Percentiles rank a stretch among this genome's conserved stretches.
phyloP scores from a whole-genome alignment of 2,329 filamentous ascomycete genomes.

The Fusarium pseudonygamai region DNA sequence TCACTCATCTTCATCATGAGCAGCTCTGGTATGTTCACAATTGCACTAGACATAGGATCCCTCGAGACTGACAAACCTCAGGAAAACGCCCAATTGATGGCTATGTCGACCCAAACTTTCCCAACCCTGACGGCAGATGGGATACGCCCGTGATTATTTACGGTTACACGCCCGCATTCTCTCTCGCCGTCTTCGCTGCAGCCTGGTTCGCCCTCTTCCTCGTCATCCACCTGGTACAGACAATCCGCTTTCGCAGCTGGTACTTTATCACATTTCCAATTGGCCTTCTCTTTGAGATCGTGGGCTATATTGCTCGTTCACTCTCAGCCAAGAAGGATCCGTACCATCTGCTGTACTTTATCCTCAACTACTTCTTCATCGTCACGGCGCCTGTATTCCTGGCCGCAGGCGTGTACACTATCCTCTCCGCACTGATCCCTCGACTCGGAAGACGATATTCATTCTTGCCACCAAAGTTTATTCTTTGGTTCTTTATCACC shows the following conservation, averaged over 20 bases:
- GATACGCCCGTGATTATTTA: slow-evolving; percentile 62
- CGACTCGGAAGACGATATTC: slow-evolving; percentile 55
- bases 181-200: slow-evolving; percentile 54
- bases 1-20: slow-evolving; percentile 27
- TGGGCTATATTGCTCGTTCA: slow-evolving; percentile 60
- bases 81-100: slow-evolving; percentile 39
- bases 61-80: not conserved
- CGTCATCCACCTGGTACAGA: slow-evolving; percentile 50
- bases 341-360: slow-evolving; percentile 64
- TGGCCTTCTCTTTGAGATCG: slow-evolving; percentile 57
- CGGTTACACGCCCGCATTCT: slow-evolving; percentile 59
- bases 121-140: slow-evolving; percentile 56
- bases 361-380: slow-evolving; percentile 69
- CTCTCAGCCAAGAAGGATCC: slow-evolving; percentile 61
- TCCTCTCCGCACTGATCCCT: slow-evolving; percentile 60
- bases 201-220: slow-evolving; percentile 55
- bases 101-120: slow-evolving; percentile 63
- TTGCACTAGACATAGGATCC: too few species aligned
- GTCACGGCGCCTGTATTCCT: slow-evolving; percentile 68
- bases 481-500: slow-evolving; percentile 64
- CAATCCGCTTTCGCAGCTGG: slow-evolving; percentile 52
- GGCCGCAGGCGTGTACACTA: slow-evolving; percentile 64
- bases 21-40: slow-evolving; percentile 9
- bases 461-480: slow-evolving; percentile 55
- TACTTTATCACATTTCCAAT: slow-evolving; percentile 58